Percentiles rank a stretch among this genome's conserved stretches.
Conservation (phyloP, 176 grass and related monocot species). For the Aegilops umbellulata region DNA sequence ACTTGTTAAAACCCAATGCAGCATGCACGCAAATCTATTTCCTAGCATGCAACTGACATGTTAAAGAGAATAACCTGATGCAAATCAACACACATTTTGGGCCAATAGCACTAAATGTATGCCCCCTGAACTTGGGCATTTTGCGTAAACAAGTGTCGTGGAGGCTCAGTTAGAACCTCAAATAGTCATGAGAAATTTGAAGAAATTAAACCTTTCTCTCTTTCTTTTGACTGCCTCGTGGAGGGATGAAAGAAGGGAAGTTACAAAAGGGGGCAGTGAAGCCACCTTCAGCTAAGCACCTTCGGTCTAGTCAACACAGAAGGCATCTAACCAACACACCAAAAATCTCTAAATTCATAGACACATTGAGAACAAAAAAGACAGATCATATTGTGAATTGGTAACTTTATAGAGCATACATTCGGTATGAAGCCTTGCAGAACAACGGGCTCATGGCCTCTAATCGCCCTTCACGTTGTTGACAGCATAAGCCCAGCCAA, state of each 20-base stretch:
- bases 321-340: too few relatives aligned
- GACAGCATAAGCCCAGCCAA: too few relatives aligned
- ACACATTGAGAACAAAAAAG: neutral
- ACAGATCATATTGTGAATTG: neutral
- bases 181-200: neutral
- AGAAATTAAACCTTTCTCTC: neutral
- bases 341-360: neutral
- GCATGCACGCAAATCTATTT: conserved; percentile 6
- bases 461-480: too few relatives aligned
- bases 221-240: too few relatives aligned
- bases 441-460: neutral
- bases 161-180: neutral
- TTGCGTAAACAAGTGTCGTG: neutral
- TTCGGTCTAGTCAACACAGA: neutral
- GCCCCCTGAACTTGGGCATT: neutral
- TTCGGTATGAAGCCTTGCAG: neutral
- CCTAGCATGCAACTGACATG: conserved; percentile 6
- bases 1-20: neutral
- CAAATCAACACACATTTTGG: conserved; percentile 9
- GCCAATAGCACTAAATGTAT: neutral
- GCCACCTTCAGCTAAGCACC: too few relatives aligned
- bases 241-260: too few relatives aligned
- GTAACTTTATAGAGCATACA: neutral
- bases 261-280: too few relatives aligned
- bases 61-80: neutral